Conservation (phyloP, 768 basidiomycete species). For the Macrolepiota dolichaula region DNA sequence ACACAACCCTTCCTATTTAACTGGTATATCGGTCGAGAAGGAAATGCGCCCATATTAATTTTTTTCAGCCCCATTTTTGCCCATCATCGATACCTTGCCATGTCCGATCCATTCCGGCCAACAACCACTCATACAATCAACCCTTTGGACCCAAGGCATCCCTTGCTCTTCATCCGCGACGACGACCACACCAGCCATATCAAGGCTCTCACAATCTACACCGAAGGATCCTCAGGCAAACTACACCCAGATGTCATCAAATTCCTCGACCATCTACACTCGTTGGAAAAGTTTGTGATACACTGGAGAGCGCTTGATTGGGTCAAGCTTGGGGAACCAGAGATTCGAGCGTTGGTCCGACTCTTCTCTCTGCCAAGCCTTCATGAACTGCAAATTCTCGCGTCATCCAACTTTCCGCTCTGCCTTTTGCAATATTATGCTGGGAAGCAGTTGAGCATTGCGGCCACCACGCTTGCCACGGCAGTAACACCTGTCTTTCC, state of each 20-base stretch:
- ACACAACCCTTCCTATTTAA: not conserved
- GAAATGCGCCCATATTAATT: conserved; percentile 5
- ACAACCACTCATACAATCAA: conserved; percentile 2
- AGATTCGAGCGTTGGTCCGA: not conserved
- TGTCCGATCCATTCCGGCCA: conserved; percentile 1
- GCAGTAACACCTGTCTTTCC: conserved; percentile 6
- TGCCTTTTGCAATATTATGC: conserved; percentile 3
- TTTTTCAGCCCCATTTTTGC: not conserved
- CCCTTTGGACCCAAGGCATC: conserved; percentile 3
- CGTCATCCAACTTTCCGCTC: conserved; percentile 5
- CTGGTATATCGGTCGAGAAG: not conserved
- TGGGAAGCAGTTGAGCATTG: conserved; percentile 1
- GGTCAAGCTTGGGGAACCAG: conserved; percentile 1
- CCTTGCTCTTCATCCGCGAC: conserved; percentile 7
- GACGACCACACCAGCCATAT: not conserved
- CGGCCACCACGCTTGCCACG: not conserved
- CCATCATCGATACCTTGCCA: conserved; percentile 1
- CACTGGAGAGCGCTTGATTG: conserved; percentile 9
- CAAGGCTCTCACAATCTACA: conserved; percentile 5
- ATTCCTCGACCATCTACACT: conserved; percentile 4
- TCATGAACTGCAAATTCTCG: not conserved
- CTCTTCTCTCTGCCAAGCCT: conserved; percentile 9
- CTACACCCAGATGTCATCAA: not conserved
- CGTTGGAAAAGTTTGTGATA: conserved; percentile 5
- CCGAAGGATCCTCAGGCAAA: not conserved